These are phyloP conservation scores for Fraxinus floribunda DNA, from an alignment of 305 asterid genomes.

Conservation along the genomic window DNA sequence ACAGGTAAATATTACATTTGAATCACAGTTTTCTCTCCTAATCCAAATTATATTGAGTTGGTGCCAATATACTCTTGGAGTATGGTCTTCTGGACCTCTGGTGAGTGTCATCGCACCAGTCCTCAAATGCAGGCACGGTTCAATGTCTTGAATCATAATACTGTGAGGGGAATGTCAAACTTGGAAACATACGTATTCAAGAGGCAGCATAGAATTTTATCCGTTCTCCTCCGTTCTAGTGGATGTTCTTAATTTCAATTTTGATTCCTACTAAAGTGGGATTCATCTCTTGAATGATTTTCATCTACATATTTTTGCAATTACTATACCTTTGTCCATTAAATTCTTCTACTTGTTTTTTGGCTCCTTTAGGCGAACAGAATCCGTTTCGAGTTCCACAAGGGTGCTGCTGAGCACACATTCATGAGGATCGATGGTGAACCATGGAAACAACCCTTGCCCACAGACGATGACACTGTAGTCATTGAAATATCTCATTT, in stretches of 20 bases:
- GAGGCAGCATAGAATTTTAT: background rate
- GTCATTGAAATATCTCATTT: constrained; percentile 48
- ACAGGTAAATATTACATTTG: constrained; percentile 29
- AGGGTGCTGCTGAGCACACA: constrained; percentile 42
- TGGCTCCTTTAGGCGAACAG: constrained; percentile 29
- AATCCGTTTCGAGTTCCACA: constrained; percentile 45
- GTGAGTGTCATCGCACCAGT: background rate
- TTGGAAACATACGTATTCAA: background rate
- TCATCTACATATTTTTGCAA: background rate
- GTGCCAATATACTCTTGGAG: background rate
- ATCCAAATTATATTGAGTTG: background rate
- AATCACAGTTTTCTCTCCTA: background rate
- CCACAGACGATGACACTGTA: constrained; percentile 40
- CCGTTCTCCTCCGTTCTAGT: background rate
- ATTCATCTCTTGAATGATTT: background rate
- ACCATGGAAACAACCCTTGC: constrained; percentile 56
- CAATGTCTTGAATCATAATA: background rate
- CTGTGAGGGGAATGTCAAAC: background rate
- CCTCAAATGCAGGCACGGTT: background rate
- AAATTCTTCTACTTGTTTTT: background rate
- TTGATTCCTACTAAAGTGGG: background rate
- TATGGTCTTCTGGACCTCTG: background rate
- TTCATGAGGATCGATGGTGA: constrained; percentile 58
- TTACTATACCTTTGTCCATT: background rate
- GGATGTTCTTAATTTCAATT: background rate